These are phyloP conservation scores for Pisolithus tinctorius DNA, from an alignment of 768 basidiomycete species.

Conservation along the genomic window DNA sequence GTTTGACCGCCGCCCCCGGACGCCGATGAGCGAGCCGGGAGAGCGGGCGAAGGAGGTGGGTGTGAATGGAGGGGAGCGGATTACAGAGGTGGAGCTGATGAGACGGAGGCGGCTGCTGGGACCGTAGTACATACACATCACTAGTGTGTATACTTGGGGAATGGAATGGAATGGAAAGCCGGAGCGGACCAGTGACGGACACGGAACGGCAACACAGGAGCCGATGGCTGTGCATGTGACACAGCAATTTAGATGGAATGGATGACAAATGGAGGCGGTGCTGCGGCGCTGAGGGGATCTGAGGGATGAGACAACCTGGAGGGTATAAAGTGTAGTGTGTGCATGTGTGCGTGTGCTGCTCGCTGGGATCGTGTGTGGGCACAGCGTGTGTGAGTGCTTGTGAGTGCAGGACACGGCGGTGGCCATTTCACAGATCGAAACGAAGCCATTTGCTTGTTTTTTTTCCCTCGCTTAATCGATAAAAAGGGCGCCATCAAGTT, in stretches of 20 bases:
- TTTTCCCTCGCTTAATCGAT: constrained; percentile 33
- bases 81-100: constrained; percentile 75
- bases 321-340: too few species aligned
- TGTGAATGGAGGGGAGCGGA: constrained; percentile 50
- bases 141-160: background rate
- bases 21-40: constrained; percentile 8
- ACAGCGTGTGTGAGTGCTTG: constrained; percentile 9
- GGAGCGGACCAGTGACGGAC: background rate
- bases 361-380: too few species aligned
- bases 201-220: background rate
- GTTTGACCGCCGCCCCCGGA: constrained; percentile 11
- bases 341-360: too few species aligned
- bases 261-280: constrained; percentile 21
- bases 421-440: constrained; percentile 25
- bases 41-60: constrained; percentile 20
- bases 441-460: constrained; percentile 16
- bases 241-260: constrained; percentile 9
- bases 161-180: background rate
- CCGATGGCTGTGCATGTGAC: constrained; percentile 17
- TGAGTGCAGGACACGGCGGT: background rate
- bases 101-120: constrained; percentile 66
- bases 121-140: too few species aligned
- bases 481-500: constrained; percentile 22
- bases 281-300: constrained; percentile 27
- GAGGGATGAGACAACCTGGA: too few species aligned